Percentiles rank a stretch among this genome's conserved stretches.
Conservation (phyloP, 257 asterid species). For the Solanum bukasovii region DNA sequence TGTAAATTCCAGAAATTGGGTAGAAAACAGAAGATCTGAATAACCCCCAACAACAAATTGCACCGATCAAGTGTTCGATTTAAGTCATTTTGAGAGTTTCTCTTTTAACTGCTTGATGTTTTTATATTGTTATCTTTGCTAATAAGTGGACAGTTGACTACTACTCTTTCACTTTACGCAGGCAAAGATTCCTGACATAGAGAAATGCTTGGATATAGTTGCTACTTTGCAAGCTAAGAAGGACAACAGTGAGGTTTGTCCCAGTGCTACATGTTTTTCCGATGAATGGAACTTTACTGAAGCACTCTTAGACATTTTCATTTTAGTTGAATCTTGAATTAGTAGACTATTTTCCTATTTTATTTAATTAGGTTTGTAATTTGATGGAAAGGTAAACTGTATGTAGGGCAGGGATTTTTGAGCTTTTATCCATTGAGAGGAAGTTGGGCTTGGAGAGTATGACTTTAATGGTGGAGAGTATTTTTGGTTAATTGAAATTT, state of each 20-base stretch:
- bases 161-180: constrained; percentile 9
- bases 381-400: not conserved
- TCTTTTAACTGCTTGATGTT: not conserved
- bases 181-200: constrained; percentile 95
- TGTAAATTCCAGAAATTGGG: too few species aligned
- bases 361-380: not conserved
- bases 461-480: too few species aligned
- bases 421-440: too few species aligned
- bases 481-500: too few species aligned
- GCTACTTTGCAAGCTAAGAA: constrained; percentile 68
- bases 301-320: not conserved
- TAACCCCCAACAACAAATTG: too few species aligned
- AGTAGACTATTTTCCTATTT: not conserved
- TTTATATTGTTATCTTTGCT: not conserved
- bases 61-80: too few species aligned
- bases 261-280: constrained; percentile 1
- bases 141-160: not conserved
- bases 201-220: constrained; percentile 78
- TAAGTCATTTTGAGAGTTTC: not conserved
- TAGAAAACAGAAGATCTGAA: too few species aligned
- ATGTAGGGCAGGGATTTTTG: too few species aligned
- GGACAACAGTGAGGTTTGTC: constrained; percentile 79
- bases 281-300: not conserved
- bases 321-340: not conserved
- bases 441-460: too few species aligned